These are phyloP conservation scores for Trichoderma koningii DNA, from an alignment of 2,329 filamentous ascomycete genomes.

Conservation along the genomic window DNA sequence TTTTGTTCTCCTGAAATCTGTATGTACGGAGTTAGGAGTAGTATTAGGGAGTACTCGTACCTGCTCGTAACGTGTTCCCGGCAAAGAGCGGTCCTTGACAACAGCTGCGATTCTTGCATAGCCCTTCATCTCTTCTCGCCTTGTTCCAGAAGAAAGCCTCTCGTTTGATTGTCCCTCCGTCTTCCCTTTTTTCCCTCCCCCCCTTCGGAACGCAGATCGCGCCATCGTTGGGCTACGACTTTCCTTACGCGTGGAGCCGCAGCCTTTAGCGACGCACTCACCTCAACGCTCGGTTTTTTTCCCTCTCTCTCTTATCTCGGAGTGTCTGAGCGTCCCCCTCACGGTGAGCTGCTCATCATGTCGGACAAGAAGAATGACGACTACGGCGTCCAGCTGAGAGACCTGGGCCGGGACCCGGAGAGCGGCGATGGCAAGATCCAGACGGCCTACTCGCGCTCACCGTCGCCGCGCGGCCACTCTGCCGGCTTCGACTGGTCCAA, in stretches of 20 bases:
- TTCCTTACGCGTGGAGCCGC: conserved; percentile 12
- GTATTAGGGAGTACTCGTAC: conserved; percentile 21
- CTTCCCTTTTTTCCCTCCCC: neutral
- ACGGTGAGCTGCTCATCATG: conserved; percentile 52
- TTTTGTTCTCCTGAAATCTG: conserved; percentile 26
- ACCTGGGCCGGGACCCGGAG: conserved; percentile 60
- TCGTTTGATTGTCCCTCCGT: conserved; percentile 18
- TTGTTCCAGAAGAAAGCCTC: conserved; percentile 24
- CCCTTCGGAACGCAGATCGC: conserved; percentile 13
- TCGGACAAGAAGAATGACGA: conserved; percentile 89
- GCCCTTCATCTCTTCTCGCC: conserved; percentile 20
- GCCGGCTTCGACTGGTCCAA: conserved; percentile 45
- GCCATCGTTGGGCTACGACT: neutral
- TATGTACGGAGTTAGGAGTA: conserved; percentile 27
- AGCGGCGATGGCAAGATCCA: conserved; percentile 52
- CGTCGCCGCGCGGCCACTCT: conserved; percentile 29
- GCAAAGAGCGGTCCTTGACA: conserved; percentile 27
- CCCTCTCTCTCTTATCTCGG: too few relatives aligned
- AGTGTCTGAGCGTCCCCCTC: conserved; percentile 2
- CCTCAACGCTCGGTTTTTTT: neutral
- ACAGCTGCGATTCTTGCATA: conserved; percentile 22
- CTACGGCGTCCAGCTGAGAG: conserved; percentile 54
- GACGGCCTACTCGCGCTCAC: conserved; percentile 39
- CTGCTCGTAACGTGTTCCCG: neutral
- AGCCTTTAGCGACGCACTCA: conserved; percentile 13